These are phyloP conservation scores for Pseudocercospora eumusae DNA, from an alignment of 2,329 filamentous ascomycete genomes.

Conservation along the genomic window DNA sequence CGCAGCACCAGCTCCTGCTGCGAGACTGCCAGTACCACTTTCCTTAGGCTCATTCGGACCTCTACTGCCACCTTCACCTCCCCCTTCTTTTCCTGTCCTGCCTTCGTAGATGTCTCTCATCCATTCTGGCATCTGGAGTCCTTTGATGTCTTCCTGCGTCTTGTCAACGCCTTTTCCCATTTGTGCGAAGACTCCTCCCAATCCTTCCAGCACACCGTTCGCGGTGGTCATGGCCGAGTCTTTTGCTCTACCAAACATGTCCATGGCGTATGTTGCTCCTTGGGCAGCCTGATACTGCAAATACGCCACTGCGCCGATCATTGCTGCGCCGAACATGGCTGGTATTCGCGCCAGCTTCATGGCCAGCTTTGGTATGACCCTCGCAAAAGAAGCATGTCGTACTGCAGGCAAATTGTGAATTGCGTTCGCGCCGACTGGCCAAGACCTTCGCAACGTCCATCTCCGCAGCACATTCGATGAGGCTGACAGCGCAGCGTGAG, in stretches of 20 bases:
- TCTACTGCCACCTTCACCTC: slow-evolving; percentile 38
- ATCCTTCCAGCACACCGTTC: slow-evolving; percentile 67
- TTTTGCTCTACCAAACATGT: slow-evolving; percentile 70
- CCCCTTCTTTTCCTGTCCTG: slow-evolving; percentile 35
- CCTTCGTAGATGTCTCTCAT: slow-evolving; percentile 64
- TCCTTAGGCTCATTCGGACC: slow-evolving; percentile 44
- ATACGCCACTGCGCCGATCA: slow-evolving; percentile 85
- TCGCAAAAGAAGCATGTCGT: slow-evolving; percentile 65
- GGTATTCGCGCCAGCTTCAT: slow-evolving; percentile 85
- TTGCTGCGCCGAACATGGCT: slow-evolving; percentile 86
- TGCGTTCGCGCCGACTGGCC: slow-evolving; percentile 73
- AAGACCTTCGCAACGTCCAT: slow-evolving; percentile 58
- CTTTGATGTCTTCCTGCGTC: slow-evolving; percentile 65
- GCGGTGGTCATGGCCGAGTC: slow-evolving; percentile 71
- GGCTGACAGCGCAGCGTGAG: slow-evolving; percentile 31
- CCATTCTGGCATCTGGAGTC: slow-evolving; percentile 67
- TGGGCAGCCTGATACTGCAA: slow-evolving; percentile 91
- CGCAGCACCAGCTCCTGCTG: slow-evolving; percentile 66
- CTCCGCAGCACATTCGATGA: slow-evolving; percentile 25
- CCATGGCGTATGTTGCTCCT: slow-evolving; percentile 74
- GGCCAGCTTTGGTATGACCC: slow-evolving; percentile 79
- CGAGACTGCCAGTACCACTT: slow-evolving; percentile 53
- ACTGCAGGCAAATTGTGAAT: slow-evolving; percentile 77
- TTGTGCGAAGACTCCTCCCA: slow-evolving; percentile 74
- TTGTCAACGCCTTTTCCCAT: slow-evolving; percentile 78